Evolutionary conservation across 345 rosid species (phyloP).

Genomic region (Clausena lansium): DNA sequence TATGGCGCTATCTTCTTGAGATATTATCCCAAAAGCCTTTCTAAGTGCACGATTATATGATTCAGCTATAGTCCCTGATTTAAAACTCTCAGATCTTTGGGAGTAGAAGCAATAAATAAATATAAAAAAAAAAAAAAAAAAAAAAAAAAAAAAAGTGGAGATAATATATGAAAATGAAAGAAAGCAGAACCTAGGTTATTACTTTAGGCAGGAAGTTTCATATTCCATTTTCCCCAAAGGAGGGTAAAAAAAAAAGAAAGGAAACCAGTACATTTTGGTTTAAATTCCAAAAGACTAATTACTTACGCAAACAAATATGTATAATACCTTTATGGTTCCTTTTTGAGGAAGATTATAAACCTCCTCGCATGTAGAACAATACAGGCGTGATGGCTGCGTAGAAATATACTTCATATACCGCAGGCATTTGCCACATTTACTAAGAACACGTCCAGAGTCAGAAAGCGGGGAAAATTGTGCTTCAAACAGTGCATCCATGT

Average conservation of each 20-base stretch:
- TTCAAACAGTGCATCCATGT: conserved; percentile 95
- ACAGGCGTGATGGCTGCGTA: conserved; percentile 73
- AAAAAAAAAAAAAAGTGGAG: not conserved
- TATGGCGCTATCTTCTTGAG: not conserved
- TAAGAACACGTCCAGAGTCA: conserved; percentile 76
- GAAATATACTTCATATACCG: conserved; percentile 95
- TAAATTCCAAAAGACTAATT: not conserved
- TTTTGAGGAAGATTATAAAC: conserved; percentile 94
- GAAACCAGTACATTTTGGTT: not conserved
- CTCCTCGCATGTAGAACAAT: conserved; percentile 91
- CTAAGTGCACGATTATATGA: not conserved
- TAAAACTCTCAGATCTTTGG: not conserved
- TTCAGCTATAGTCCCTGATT: not conserved
- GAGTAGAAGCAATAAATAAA: not conserved
- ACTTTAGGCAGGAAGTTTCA: too few species aligned
- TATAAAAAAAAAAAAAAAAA: too few species aligned
- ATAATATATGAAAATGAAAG: not conserved
- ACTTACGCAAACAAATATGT: not conserved
- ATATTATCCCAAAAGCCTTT: not conserved
- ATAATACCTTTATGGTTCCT: conserved; percentile 79
- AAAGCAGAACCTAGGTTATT: too few species aligned
- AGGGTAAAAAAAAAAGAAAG: not conserved
- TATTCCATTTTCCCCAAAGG: not conserved
- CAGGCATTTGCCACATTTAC: conserved; percentile 96
- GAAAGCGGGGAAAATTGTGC: conserved; percentile 89